A percentile compares a stretch with the other conserved stretches of the same genome.
These are phyloP conservation scores for Fusarium brachygibbosum DNA, from an alignment of 2,329 filamentous ascomycete genomes.

Conservation along the genomic window DNA sequence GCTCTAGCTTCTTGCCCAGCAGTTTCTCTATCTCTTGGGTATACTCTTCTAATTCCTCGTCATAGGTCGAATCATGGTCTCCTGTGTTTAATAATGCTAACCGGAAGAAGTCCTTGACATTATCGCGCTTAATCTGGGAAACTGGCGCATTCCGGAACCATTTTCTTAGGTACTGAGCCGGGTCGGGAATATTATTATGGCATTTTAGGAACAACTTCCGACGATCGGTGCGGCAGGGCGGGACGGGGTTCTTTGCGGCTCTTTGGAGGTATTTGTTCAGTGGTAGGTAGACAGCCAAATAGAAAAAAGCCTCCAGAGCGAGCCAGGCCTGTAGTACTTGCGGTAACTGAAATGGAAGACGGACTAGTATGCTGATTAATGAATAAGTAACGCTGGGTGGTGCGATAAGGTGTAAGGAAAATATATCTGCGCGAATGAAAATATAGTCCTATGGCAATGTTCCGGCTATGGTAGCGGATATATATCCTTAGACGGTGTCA, in stretches of 20 bases:
- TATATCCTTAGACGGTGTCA: neutral
- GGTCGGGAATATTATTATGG: slow-evolving; percentile 64
- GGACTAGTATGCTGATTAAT: slow-evolving; percentile 48
- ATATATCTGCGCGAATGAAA: slow-evolving; percentile 62
- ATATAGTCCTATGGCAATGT: slow-evolving; percentile 45
- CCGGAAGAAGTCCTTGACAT: slow-evolving; percentile 71
- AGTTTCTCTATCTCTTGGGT: slow-evolving; percentile 64
- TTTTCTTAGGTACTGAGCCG: slow-evolving; percentile 64
- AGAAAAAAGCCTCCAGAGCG: slow-evolving; percentile 67
- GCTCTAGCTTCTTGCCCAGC: slow-evolving; percentile 63
- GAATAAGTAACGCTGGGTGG: slow-evolving; percentile 64
- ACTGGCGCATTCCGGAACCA: slow-evolving; percentile 70
- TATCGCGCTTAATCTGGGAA: slow-evolving; percentile 68
- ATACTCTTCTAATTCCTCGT: slow-evolving; percentile 70
- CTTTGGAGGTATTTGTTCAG: slow-evolving; percentile 65
- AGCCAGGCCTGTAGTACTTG: slow-evolving; percentile 59
- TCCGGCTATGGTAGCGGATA: neutral
- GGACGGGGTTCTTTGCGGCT: slow-evolving; percentile 63
- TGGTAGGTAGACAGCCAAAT: slow-evolving; percentile 65
- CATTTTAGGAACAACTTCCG: slow-evolving; percentile 65
- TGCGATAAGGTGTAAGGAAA: slow-evolving; percentile 62
- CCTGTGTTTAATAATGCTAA: slow-evolving; percentile 70
- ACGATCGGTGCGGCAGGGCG: slow-evolving; percentile 60
- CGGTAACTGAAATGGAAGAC: slow-evolving; percentile 48
- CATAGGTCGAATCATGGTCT: slow-evolving; percentile 58